phyloP scores from a whole-genome alignment of 345 rosid genomes.

The Eucalyptus polyanthemos region DNA sequence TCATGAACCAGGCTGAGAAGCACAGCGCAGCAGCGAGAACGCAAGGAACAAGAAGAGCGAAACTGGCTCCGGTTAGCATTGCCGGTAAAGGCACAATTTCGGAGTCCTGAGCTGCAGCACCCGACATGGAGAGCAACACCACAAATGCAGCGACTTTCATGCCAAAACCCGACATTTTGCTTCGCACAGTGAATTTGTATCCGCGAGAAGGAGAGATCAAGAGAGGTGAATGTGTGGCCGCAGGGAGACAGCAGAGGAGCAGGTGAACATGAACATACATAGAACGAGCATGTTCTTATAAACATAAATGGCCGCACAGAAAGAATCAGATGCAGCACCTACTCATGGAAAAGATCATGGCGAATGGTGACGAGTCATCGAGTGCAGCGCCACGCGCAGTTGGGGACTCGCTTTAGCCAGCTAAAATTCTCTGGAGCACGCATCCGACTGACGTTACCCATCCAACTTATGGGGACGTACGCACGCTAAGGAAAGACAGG shows the following conservation, averaged over 20 bases:
- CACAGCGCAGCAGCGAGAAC: background rate
- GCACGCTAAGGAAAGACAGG: background rate
- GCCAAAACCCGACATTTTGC: background rate
- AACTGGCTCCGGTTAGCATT: background rate
- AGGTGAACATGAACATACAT: background rate
- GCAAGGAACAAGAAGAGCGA: background rate
- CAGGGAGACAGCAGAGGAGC: background rate
- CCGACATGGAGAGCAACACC: background rate
- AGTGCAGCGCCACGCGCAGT: background rate
- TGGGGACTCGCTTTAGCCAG: background rate
- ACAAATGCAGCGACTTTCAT: background rate
- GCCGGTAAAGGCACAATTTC: background rate
- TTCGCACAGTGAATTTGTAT: background rate
- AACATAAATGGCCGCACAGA: background rate
- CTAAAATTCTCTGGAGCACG: background rate
- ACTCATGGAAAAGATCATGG: background rate
- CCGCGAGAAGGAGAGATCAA: background rate
- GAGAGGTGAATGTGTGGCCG: background rate
- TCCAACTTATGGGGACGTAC: background rate
- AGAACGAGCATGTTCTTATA: background rate
- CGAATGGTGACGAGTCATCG: background rate
- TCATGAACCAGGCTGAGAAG: background rate
- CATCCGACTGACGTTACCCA: background rate
- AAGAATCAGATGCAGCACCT: background rate
- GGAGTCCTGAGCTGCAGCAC: background rate